phyloP scores from a whole-genome alignment of 306 rosid genomes.

The Inga oerstediana region DNA sequence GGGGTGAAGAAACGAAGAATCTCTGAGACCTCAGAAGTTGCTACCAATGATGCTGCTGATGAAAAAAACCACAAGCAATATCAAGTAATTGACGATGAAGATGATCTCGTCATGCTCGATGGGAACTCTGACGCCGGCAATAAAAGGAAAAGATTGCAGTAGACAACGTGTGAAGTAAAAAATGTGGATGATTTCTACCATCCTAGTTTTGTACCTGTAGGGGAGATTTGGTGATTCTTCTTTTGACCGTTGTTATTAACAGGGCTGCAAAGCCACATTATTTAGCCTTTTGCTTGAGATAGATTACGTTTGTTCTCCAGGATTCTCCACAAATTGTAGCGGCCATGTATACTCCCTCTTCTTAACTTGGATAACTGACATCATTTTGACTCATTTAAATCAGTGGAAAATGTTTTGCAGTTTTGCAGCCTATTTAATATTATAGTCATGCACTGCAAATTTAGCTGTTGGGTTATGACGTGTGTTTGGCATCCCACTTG shows the following conservation, averaged over 20 bases:
- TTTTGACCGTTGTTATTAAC: slow-evolving; percentile 48
- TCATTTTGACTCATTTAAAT: slow-evolving; percentile 36
- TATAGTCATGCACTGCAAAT: slow-evolving; percentile 15
- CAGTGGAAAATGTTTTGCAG: slow-evolving; percentile 43
- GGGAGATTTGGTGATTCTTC: slow-evolving; percentile 73
- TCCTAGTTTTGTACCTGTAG: slow-evolving; percentile 71
- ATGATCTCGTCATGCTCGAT: slow-evolving; percentile 70
- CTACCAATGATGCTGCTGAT: slow-evolving; percentile 33
- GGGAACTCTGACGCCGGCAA: slow-evolving; percentile 41
- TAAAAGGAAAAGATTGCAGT: slow-evolving; percentile 71
- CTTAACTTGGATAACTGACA: slow-evolving; percentile 37
- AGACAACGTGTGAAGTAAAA: slow-evolving; percentile 30
- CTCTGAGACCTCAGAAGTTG: slow-evolving; percentile 23
- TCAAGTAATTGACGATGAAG: slow-evolving; percentile 73
- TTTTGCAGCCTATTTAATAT: slow-evolving; percentile 17
- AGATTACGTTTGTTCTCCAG: slow-evolving; percentile 34
- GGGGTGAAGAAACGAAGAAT: slow-evolving; percentile 66
- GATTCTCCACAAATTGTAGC: slow-evolving; percentile 9
- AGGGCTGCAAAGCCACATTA: slow-evolving; percentile 43
- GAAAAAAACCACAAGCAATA: slow-evolving; percentile 44
- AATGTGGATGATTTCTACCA: slow-evolving; percentile 38
- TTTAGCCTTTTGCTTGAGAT: slow-evolving; percentile 44
- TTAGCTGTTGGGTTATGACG: slow-evolving; percentile 8
- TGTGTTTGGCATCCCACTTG: not conserved
- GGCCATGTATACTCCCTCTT: not conserved